Evolutionary conservation across 1,284 basidiomycete species (phyloP).

Genomic region (Golubevia sp.): DNA sequence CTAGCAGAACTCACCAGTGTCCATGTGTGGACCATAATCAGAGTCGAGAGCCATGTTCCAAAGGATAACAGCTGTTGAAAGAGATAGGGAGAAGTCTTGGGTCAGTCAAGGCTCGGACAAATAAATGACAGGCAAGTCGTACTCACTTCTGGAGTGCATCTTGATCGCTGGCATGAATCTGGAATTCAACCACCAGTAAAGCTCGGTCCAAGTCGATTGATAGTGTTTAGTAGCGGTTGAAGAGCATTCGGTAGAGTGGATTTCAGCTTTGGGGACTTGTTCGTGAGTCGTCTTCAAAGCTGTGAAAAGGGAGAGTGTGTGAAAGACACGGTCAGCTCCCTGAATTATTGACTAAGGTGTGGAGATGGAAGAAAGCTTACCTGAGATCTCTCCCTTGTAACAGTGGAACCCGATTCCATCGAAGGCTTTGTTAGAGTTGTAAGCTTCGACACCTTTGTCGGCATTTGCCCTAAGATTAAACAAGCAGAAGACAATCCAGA

Average conservation of each 20-base stretch:
- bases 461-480: too few relatives aligned
- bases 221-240: constrained; percentile 12
- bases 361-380: constrained; percentile 13
- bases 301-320: too few relatives aligned
- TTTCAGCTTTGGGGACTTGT: constrained; percentile 9
- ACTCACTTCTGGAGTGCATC: constrained; percentile 9
- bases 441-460: constrained; percentile 21
- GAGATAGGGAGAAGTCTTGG: background rate
- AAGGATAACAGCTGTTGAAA: constrained; percentile 13
- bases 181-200: constrained; percentile 28
- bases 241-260: constrained; percentile 40
- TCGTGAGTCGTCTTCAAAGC: constrained; percentile 5
- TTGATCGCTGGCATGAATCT: constrained; percentile 29
- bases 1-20: too few relatives aligned
- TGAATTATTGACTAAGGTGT: background rate
- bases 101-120: background rate
- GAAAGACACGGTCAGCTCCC: too few relatives aligned
- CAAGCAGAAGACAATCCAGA: background rate
- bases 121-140: background rate
- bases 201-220: constrained; percentile 14
- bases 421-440: constrained; percentile 25
- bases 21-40: constrained; percentile 27
- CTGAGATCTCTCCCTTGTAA: constrained; percentile 28
- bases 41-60: constrained; percentile 40
- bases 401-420: constrained; percentile 46